Evolutionary conservation across 768 basidiomycete species (phyloP), one percentile per base, ranked within the genome.

Genomic region (Amanita pseudoporphyria): DNA sequence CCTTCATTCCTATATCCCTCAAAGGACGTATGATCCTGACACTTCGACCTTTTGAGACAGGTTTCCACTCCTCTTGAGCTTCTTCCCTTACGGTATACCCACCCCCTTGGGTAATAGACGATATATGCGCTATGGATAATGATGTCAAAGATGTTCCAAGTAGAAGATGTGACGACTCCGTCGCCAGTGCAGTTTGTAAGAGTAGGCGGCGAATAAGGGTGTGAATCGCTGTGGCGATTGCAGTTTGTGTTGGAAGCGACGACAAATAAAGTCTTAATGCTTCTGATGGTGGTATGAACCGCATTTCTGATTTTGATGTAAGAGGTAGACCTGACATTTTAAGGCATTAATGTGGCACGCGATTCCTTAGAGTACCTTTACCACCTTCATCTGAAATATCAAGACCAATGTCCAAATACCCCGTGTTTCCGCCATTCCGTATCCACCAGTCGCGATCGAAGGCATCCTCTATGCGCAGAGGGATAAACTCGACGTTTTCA

Each of bases 91-190:
- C 72, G 3, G 74, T 70, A 62, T 82, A 87, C 0, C 89, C 89
- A 2, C 81, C 79, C 10, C 89, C 89, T 60, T 85, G 82, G 0
- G 84, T 73, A 38, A 91, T 79, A 9, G 76, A 78, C 3, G 85
- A 80, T 51, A 90, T 83, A 18, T 90, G 65, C 18, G 78, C 76
- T 28, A 90, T 74, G 0, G 88, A 87, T 0, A 91, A 68, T 0
- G 82, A 79, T 1, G 89, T 90, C n/a, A 89, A 67, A 1, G 81
- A 82, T 12, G 87, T 84, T 53, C 89, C 89, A 10, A 90, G 72
- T 12, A 90, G 69, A 13, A 91, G 69, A 60, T 91, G 87, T 0
- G 88, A 88, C n/a, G 80, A 80, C 3, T 63, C 60, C 3, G 68
- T 73, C 1, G 73, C 69, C 21, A 67, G 64, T 4, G 88, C 81